Base-by-base conservation (phyloP, 148 eudicot species). In the Talinum fruticosum region DNA sequence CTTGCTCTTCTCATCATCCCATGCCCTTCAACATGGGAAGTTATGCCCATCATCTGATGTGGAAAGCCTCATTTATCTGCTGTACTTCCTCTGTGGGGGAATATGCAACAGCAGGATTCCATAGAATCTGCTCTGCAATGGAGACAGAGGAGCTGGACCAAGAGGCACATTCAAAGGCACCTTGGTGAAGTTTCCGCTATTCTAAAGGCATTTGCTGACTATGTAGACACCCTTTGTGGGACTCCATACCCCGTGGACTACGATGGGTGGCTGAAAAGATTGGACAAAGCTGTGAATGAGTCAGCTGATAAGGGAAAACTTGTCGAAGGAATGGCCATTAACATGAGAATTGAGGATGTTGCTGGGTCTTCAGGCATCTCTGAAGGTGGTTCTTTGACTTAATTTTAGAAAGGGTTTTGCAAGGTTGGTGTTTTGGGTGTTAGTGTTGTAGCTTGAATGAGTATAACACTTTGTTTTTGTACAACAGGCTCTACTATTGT, bases 31-130 rank as follows among this genome's bases (percentile, higher is more conserved):
- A 71, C 87, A 92, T 15, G 97, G 97, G 72, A 92, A 92, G 61
- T 88, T 92, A 6, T 92, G 92, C 82, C 90, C 92, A 1, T 89
- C 97, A 10, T 92, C 97, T 15, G 97, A 92, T 71, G 92, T 87
- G 19, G 97, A 92, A 81, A 90, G 94, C 79, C 91, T 92, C 15
- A 84, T 89, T 68, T 92, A 90, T 76, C 73, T 88, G 10, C 71
- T 92, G 14, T 92, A 87, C 83, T 89, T 74, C 47, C 45, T 89
- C 18, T 86, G 86, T 64, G 97, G 97, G 94, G 97, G 2, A 73
- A 72, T 23, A 83, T 88, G 87, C 88, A 85, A 51, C 89, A 85
- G 64, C 91, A 84, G 64, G 97, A 92, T 75, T 92, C 97, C 3
- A 89, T 92, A 66, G 97, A 92, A 79, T 89, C 91, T 45, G 94